Base-by-base conservation (phyloP, 257 asterid genomes). In the Jacaranda copaia region DNA sequence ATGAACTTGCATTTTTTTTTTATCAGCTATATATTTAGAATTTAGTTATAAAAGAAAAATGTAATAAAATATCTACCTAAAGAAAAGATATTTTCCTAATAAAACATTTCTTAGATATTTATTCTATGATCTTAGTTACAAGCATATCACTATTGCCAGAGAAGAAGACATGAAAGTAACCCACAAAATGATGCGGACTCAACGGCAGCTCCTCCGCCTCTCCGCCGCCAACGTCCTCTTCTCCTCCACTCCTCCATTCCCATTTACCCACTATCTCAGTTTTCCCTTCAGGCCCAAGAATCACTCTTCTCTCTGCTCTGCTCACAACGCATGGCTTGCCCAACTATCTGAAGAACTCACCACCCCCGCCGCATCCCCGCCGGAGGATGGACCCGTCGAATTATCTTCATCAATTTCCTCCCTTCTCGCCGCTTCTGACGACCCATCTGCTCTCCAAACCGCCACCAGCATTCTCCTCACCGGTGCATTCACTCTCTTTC, bases 381-480 rank as follows among this genome's bases (percentile, higher is more conserved):
- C 80, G 62, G 76, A 75, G 40, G 89, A 61, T 38, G 95, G 93
- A 0, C 92, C 91, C 36, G 67, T 84, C 52, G 89, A 90, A 67
- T 78, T 92, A 9, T 87, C 86, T 16, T 74, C 87, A 16, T 80
- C 91, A 5, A 7, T 79, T 40, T 73, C 85, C 15, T 71, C 89
- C 36, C 43, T 89, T 15, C 70, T 90, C 72, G 76, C 87, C 72
- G 64, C 79, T 64, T 42, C 84, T 4, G 82, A 80, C 20, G 84
- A 86, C 72, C 82, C 90, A 14, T 61, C 84, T 42, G 46, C 85
- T 20, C 88, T 94, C 62, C 98, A 90, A 74, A 85, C 92, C 13
- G 93, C 98, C 77, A 87, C 98, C 67, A 88, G 97, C 83, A 83
- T 92, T 63, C 90, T 92, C 70, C 97, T 94, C 89, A 92, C 98